Evolutionary conservation across 164 flowering plant genomes (phyloP), one percentile per base, ranked within the genome.

Genomic region (Tetracentron sinense): DNA sequence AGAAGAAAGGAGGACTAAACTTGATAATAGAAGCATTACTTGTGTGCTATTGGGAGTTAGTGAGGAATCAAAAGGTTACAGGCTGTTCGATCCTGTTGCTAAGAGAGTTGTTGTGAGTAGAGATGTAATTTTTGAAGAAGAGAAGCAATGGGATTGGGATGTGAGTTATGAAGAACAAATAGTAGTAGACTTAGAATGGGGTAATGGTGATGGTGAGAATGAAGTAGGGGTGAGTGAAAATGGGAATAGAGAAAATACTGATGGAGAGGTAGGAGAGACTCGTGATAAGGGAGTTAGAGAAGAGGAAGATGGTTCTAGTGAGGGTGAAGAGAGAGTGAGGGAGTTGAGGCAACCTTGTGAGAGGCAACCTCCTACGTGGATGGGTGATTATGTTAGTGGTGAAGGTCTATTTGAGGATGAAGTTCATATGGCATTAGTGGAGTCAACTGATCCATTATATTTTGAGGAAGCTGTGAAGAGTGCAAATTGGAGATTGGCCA

Each of bases 41-140:
- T 47, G 60, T 49, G 56, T 65, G 23, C 29, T 55, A 20, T 56
- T 65, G 38, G 69, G 67, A 22, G 62, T 65, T 16, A 56, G 63
- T 49, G 65, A 60, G 23, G 64, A 60, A 7, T 51, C 59, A 12
- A 67, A 67, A 26, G 70, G 58, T 23, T 58, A 65, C 31, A 44
- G 61, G 17, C 53, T 64, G 10, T 64, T 42, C 20, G 60, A 64
- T 30, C 69, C 31, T 29, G 35, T 42, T 29, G 22, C 47, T 27
- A 44, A 56, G 22, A 56, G 46, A 23, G 20, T 63, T 53, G 38
- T 42, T 53, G 59, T 63, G 50, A 53, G 51, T 35, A 35, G 48
- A 23, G 48, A 65, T 56, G 62, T 53, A 35, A 54, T 63, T 42
- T 63, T 63, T 63, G 58, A 63, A 42, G 61, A 64, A 56, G 60